Conservation (phyloP, 176 grass and related monocot species). For the Phyllostachys edulis region DNA sequence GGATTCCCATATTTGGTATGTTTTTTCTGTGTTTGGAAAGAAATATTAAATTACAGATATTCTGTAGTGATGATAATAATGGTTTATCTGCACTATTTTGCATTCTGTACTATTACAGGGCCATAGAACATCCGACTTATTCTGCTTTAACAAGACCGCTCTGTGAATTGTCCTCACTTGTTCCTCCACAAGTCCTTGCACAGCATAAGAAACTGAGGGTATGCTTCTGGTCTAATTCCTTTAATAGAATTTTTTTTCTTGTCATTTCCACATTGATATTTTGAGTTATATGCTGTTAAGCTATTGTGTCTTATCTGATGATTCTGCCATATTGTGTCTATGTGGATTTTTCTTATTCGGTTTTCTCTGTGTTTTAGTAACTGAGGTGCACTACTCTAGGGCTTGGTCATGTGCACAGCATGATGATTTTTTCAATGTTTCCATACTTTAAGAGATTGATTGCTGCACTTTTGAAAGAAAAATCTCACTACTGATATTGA, state of each 20-base stretch:
- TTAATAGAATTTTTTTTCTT: neutral
- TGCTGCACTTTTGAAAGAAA: neutral
- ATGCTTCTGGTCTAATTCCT: constrained; percentile 44
- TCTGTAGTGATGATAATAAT: constrained; percentile 17
- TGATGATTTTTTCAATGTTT: neutral
- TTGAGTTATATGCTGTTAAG: neutral
- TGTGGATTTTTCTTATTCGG: neutral
- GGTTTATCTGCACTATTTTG: constrained; percentile 5
- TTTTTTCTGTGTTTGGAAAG: neutral
- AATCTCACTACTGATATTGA: neutral
- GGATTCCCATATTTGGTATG: constrained; percentile 99
- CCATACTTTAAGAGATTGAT: constrained; percentile 9
- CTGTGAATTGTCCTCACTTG: constrained; percentile 93
- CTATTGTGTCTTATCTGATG: constrained; percentile 4
- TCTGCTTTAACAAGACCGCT: constrained; percentile 95
- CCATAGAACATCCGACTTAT: constrained; percentile 98
- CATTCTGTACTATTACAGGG: constrained; percentile 65
- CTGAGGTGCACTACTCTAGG: neutral
- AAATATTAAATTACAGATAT: constrained; percentile 26
- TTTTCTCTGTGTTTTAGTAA: neutral
- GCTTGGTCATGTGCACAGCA: constrained; percentile 2
- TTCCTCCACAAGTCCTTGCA: constrained; percentile 88
- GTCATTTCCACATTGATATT: neutral
- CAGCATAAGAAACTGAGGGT: constrained; percentile 92
- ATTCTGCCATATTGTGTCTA: constrained; percentile 3